Percentiles rank a stretch among this genome's conserved stretches.
Evolutionary conservation across 306 rosid species (phyloP).

Genomic region (Cicer cuneatum): DNA sequence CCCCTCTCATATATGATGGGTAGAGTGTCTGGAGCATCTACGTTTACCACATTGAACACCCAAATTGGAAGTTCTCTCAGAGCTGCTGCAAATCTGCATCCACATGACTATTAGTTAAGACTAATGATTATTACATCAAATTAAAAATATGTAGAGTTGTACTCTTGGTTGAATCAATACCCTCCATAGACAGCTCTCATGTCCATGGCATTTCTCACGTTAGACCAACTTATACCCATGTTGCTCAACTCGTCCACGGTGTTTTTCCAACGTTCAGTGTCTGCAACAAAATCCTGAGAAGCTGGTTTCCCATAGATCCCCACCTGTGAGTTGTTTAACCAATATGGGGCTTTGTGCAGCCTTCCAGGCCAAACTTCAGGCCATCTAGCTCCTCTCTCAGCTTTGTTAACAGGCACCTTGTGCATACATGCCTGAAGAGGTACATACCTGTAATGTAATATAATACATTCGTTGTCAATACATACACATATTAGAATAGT

Average conservation of each 20-base stretch:
- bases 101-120: neutral
- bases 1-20: conserved; percentile 91
- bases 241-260: conserved; percentile 64
- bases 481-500: neutral
- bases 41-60: conserved; percentile 87
- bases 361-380: conserved; percentile 80
- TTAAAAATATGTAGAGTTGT: conserved; percentile 19
- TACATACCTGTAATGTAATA: conserved; percentile 70
- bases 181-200: conserved; percentile 96
- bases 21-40: conserved; percentile 85
- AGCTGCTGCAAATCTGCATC: conserved; percentile 87
- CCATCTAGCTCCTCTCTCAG: conserved; percentile 76
- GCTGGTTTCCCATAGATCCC: conserved; percentile 93
- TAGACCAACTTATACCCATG: conserved; percentile 78
- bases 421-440: conserved; percentile 89
- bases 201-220: conserved; percentile 90
- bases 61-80: conserved; percentile 76
- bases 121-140: conserved; percentile 15
- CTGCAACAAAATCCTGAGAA: conserved; percentile 76
- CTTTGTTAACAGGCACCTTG: conserved; percentile 56
- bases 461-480: neutral
- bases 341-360: conserved; percentile 70
- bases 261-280: conserved; percentile 79
- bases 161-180: conserved; percentile 48
- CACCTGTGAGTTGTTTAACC: conserved; percentile 78